Percentiles rank a stretch among this genome's conserved stretches.
Evolutionary conservation across 148 eudicot species (phyloP).

Genomic region (Chenopodium formosanum): DNA sequence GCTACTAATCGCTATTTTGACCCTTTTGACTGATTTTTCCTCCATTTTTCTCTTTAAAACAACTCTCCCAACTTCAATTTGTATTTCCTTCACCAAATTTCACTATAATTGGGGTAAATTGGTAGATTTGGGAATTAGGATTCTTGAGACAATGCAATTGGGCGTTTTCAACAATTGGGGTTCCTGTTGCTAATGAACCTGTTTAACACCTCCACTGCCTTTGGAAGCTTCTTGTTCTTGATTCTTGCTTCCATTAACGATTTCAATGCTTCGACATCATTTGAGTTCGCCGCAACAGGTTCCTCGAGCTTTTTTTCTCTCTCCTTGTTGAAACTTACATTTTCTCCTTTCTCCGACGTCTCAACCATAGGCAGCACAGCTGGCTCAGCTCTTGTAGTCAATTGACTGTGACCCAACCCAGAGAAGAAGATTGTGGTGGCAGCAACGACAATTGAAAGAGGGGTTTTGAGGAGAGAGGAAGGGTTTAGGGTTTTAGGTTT

Average conservation of each 20-base stretch:
- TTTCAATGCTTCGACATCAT: slow-evolving; percentile 41
- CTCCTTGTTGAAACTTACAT: slow-evolving; percentile 28
- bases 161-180: too few relatives aligned
- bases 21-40: too few relatives aligned
- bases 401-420: slow-evolving; percentile 25
- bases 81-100: too few relatives aligned
- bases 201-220: slow-evolving; percentile 54
- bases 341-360: neutral
- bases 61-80: too few relatives aligned
- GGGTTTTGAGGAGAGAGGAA: slow-evolving; percentile 42
- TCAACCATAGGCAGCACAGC: slow-evolving; percentile 18
- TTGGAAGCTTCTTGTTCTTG: slow-evolving; percentile 42
- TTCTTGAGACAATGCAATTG: too few relatives aligned
- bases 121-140: too few relatives aligned
- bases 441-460: slow-evolving; percentile 41
- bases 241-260: slow-evolving; percentile 53
- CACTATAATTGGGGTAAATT: too few relatives aligned
- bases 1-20: too few relatives aligned
- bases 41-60: too few relatives aligned
- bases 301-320: slow-evolving; percentile 41
- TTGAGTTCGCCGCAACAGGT: slow-evolving; percentile 31
- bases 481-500: slow-evolving; percentile 23
- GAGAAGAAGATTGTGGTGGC: slow-evolving; percentile 54
- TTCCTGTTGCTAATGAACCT: slow-evolving; percentile 28
- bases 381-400: slow-evolving; percentile 28